Percentiles rank a stretch among this genome's conserved stretches.
phyloP scores from a whole-genome alignment of 23 red algal genomes.

The Agarophyton chilense region DNA sequence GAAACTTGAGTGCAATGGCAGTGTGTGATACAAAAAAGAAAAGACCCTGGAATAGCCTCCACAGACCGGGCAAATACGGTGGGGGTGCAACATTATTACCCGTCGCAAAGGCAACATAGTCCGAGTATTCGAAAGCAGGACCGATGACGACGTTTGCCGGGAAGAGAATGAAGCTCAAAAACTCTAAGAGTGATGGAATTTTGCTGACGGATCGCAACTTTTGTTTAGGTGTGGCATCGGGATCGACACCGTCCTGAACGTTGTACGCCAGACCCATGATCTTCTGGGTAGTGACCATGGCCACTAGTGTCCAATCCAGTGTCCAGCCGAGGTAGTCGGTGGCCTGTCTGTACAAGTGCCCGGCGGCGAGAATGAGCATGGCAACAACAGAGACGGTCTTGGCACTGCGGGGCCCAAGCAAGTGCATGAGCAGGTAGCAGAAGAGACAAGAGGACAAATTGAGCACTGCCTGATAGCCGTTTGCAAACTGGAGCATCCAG shows the following conservation, averaged over 20 bases:
- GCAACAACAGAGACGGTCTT: constrained; percentile 59
- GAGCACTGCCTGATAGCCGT: constrained; percentile 82
- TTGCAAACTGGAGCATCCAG: constrained; percentile 84
- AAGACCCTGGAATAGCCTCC: constrained; percentile 69
- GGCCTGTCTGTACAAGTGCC: constrained; percentile 89
- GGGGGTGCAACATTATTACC: constrained; percentile 24
- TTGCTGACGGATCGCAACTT: constrained; percentile 49
- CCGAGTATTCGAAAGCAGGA: constrained; percentile 85
- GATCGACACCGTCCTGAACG: constrained; percentile 74
- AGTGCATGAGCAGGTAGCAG: constrained; percentile 65
- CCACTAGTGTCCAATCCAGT: constrained; percentile 87
- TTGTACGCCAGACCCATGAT: constrained; percentile 84
- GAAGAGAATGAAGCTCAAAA: constrained; percentile 93
- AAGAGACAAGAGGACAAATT: constrained; percentile 67
- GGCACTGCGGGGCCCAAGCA: constrained; percentile 59
- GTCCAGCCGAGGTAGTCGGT: constrained; percentile 95
- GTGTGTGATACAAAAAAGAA: constrained; percentile 72
- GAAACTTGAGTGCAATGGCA: constrained; percentile 53
- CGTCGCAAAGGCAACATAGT: constrained; percentile 78
- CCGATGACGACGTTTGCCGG: constrained; percentile 90
- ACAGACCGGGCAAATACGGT: constrained; percentile 58
- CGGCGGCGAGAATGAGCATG: constrained; percentile 66
- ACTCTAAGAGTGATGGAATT: constrained; percentile 77
- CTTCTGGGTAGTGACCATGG: constrained; percentile 99
- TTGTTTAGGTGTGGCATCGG: constrained; percentile 45